Conservation (phyloP, 164 flowering plant species). For the Taxillus chinensis region DNA sequence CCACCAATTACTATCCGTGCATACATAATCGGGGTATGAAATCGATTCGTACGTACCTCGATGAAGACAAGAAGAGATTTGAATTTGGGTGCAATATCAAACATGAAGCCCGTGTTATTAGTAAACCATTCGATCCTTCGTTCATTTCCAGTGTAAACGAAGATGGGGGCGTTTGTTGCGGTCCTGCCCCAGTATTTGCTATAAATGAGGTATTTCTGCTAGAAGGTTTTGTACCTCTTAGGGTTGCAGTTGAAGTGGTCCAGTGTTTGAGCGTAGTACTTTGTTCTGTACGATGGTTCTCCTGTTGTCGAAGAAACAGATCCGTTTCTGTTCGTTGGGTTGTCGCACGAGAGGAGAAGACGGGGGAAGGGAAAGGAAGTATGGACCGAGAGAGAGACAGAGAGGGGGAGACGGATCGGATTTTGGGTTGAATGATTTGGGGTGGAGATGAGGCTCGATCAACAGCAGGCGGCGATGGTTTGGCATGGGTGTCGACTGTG, state of each 20-base stretch:
- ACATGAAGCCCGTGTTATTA: constrained; percentile 80
- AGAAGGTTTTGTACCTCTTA: constrained; percentile 57
- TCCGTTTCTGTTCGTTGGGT: too few relatives aligned
- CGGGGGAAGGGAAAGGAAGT: too few relatives aligned
- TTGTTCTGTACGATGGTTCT: constrained; percentile 32
- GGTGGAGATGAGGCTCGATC: too few relatives aligned
- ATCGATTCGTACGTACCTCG: constrained; percentile 35
- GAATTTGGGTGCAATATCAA: constrained; percentile 59
- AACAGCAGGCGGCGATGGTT: too few relatives aligned
- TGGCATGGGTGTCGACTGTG: too few relatives aligned
- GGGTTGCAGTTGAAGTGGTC: constrained; percentile 77
- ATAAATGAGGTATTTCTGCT: constrained; percentile 64
- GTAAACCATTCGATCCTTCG: constrained; percentile 85
- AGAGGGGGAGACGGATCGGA: too few relatives aligned
- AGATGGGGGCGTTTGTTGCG: constrained; percentile 52
- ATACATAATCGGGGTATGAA: background rate
- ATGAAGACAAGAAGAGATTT: constrained; percentile 66
- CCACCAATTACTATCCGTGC: too few relatives aligned
- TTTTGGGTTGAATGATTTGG: too few relatives aligned
- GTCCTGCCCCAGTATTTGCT: constrained; percentile 65
- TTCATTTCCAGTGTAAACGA: constrained; percentile 81
- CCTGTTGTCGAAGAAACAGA: constrained; percentile 6
- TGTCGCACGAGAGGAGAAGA: too few relatives aligned
- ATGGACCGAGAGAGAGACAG: too few relatives aligned
- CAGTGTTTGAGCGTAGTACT: constrained; percentile 64